These are phyloP conservation scores for Dioscorea zingiberensis DNA, from an alignment of 106 monocot genomes.

Conservation along the genomic window DNA sequence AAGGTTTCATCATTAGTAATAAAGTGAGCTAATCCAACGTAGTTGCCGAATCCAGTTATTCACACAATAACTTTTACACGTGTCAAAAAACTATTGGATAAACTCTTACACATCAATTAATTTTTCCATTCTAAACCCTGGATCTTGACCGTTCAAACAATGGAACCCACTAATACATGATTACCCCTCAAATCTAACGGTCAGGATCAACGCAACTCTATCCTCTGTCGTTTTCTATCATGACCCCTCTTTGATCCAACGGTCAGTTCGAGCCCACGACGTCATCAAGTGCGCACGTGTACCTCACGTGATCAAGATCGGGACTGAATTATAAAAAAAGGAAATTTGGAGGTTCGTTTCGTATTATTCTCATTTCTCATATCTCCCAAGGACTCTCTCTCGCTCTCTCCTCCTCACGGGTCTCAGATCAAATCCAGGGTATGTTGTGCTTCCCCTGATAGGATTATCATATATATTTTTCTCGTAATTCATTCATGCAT, in stretches of 20 bases:
- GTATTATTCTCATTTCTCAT: neutral
- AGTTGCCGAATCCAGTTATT: no score
- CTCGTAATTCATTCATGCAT: no score
- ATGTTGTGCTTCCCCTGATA: neutral
- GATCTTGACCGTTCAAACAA: no score
- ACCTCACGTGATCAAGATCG: neutral
- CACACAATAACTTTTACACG: no score
- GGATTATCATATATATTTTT: no score
- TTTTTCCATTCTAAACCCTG: no score
- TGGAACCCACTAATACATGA: no score
- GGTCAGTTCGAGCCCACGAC: neutral
- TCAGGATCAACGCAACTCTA: neutral
- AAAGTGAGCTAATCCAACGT: no score
- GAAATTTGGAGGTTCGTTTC: neutral
- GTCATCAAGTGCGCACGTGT: neutral
- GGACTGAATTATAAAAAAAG: neutral
- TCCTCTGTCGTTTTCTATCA: neutral
- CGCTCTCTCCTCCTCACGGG: neutral
- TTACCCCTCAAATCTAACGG: neutral
- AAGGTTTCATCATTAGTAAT: no score
- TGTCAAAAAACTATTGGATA: no score
- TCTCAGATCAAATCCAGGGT: constrained; percentile 9
- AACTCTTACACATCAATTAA: no score
- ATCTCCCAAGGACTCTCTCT: neutral
- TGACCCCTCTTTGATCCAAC: neutral